These are phyloP conservation scores for Amauroascus niger DNA, from an alignment of 2,329 filamentous ascomycete genomes.

Conservation along the genomic window DNA sequence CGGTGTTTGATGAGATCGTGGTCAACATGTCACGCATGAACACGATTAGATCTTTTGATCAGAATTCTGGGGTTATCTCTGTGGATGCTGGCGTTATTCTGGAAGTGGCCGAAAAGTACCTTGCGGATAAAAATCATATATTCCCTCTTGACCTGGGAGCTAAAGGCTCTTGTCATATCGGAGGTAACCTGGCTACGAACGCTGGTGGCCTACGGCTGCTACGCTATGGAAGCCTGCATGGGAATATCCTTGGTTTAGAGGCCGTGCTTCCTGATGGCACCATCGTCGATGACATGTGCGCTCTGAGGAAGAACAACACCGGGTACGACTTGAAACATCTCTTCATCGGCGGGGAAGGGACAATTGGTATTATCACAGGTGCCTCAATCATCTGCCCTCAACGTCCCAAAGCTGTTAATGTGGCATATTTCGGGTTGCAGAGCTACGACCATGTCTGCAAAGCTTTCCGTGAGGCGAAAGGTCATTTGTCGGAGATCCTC, in stretches of 20 bases:
- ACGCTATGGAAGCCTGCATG: conserved; percentile 88
- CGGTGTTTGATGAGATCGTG: conserved; percentile 97
- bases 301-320: conserved; percentile 94
- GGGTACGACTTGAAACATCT: conserved; percentile 96
- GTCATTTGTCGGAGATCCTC: conserved; percentile 83
- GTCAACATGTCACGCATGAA: conserved; percentile 88
- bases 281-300: conserved; percentile 77
- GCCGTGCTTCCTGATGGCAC: conserved; percentile 90
- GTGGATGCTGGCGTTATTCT: conserved; percentile 86
- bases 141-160: conserved; percentile 96
- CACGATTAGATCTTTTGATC: conserved; percentile 80
- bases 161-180: conserved; percentile 93
- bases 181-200: conserved; percentile 92
- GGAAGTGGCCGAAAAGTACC: conserved; percentile 75
- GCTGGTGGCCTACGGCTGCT: conserved; percentile 83
- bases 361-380: conserved; percentile 85
- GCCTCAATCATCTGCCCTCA: conserved; percentile 85
- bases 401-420: conserved; percentile 77
- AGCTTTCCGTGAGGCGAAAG: conserved; percentile 82
- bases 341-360: conserved; percentile 92
- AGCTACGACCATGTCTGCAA: conserved; percentile 81
- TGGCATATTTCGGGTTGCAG: conserved; percentile 85
- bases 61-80: conserved; percentile 81
- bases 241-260: conserved; percentile 83
- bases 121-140: conserved; percentile 74